Evolutionary conservation across 257 asterid genomes (phyloP).

Genomic region (Solanum microdontum): DNA sequence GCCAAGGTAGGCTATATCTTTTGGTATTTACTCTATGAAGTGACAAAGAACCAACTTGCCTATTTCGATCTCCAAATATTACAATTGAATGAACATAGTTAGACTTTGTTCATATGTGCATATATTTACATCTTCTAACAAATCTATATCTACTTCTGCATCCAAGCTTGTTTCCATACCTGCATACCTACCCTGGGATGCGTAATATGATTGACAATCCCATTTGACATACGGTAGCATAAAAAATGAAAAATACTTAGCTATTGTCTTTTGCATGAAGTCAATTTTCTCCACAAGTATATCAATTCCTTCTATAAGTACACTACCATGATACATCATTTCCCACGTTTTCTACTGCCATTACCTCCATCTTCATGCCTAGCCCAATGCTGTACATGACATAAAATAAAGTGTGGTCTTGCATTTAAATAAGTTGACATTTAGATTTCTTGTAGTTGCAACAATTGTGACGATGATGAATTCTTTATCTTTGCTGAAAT

Average conservation of each 20-base stretch:
- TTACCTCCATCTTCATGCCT: background rate
- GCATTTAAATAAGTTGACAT: background rate
- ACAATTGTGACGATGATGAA: background rate
- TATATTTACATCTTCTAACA: background rate
- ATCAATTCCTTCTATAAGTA: background rate
- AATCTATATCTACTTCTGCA: background rate
- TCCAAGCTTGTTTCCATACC: background rate
- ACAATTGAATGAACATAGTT: background rate
- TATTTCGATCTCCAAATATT: background rate
- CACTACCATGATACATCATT: background rate
- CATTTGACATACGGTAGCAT: background rate
- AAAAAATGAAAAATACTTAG: background rate
- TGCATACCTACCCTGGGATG: background rate
- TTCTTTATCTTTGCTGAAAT: background rate
- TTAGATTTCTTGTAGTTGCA: background rate
- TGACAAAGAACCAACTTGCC: background rate
- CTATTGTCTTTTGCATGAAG: background rate
- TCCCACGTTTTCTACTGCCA: background rate
- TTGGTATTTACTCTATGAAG: background rate
- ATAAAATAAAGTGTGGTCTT: background rate
- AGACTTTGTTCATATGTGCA: background rate
- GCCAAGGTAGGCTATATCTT: slow-evolving; percentile 52
- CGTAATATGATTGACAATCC: background rate
- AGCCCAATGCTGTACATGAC: background rate
- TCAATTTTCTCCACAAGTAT: background rate